Evolutionary conservation across 257 asterid genomes (phyloP).

Genomic region (Solanum dulcamara): DNA sequence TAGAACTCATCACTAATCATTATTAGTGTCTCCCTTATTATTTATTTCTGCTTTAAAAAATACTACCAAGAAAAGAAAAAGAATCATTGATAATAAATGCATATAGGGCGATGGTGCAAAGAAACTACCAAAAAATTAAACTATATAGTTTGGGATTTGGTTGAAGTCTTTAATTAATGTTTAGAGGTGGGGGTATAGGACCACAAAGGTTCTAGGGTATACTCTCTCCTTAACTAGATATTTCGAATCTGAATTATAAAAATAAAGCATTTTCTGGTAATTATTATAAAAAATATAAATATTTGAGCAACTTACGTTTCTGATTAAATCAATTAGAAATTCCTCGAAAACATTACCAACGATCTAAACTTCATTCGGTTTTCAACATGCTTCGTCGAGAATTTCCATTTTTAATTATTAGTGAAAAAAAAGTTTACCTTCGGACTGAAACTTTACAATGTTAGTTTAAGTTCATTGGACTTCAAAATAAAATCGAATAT

Average conservation of each 20-base stretch:
- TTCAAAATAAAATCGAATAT: neutral
- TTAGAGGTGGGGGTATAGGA: neutral
- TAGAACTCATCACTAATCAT: constrained; percentile 39
- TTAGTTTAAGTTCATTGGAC: neutral
- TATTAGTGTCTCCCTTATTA: constrained; percentile 28
- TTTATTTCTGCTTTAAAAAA: neutral
- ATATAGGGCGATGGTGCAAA: constrained; percentile 1
- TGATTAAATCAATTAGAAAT: neutral
- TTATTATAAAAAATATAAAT: neutral
- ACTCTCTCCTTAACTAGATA: neutral
- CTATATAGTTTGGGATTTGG: neutral
- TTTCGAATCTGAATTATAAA: neutral
- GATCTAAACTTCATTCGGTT: neutral
- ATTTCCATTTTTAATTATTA: neutral
- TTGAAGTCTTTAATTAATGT: neutral
- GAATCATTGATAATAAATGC: constrained; percentile 6
- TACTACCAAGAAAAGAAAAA: neutral
- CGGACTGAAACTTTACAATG: neutral
- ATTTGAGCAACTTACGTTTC: neutral
- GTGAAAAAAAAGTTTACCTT: neutral
- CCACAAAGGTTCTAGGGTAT: neutral
- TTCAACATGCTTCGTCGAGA: neutral
- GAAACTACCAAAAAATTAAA: constrained; percentile 14
- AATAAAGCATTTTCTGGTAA: fast-evolving
- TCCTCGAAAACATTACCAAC: neutral